A percentile compares a stretch with the other conserved stretches of the same genome.
These are phyloP conservation scores for Solanum microdontum DNA, from an alignment of 257 asterid species.

Conservation along the genomic window DNA sequence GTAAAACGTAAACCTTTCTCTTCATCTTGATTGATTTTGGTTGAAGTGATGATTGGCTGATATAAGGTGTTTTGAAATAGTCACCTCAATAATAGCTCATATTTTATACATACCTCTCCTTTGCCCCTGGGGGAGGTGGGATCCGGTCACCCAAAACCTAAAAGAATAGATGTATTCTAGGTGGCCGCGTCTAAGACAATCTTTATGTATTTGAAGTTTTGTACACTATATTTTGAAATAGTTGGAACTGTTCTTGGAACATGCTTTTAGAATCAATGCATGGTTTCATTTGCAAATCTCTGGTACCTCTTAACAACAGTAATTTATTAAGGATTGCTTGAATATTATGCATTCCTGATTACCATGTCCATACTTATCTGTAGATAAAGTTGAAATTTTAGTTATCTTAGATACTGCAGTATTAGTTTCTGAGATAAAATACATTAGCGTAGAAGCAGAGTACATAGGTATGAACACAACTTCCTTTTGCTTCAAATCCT, in stretches of 20 bases:
- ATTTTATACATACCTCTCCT: background rate
- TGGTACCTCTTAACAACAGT: background rate
- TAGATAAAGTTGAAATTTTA: background rate
- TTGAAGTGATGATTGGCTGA: background rate
- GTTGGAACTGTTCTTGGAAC: background rate
- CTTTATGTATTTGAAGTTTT: background rate
- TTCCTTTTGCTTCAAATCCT: background rate
- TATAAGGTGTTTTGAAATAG: background rate
- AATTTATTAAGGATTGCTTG: background rate
- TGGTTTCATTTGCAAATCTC: background rate
- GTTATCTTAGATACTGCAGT: background rate
- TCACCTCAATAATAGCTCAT: background rate
- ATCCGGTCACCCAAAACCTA: background rate
- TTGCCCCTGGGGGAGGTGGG: background rate
- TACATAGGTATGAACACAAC: background rate
- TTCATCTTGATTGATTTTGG: background rate
- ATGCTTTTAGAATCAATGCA: background rate
- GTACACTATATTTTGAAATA: background rate
- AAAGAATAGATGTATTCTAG: background rate
- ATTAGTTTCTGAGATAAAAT: background rate
- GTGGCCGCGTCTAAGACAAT: background rate
- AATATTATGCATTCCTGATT: background rate
- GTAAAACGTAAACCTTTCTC: background rate
- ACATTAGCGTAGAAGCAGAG: background rate
- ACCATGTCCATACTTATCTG: background rate